phyloP scores from a whole-genome alignment of 2,329 filamentous ascomycete genomes.

The Cercospora nicotianae region DNA sequence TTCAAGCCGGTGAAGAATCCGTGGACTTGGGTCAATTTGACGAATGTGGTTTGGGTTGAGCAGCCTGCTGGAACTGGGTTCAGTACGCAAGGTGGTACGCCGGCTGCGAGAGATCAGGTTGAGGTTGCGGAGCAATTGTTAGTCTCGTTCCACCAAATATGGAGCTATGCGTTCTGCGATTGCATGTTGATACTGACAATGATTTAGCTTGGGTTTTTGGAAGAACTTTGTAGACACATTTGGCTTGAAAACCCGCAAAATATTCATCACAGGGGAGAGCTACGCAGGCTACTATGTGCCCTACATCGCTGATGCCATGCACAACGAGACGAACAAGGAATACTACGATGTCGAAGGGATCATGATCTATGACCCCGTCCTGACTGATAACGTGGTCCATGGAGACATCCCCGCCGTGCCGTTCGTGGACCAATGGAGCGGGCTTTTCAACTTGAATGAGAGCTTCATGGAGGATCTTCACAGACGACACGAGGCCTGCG shows the following conservation, averaged over 20 bases:
- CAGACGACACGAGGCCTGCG: slow-evolving; percentile 55
- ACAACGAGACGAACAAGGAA: slow-evolving; percentile 64
- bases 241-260: slow-evolving; percentile 51
- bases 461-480: slow-evolving; percentile 56
- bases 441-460: slow-evolving; percentile 65
- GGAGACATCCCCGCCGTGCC: slow-evolving; percentile 55
- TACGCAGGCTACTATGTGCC: slow-evolving; percentile 52
- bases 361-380: slow-evolving; percentile 70
- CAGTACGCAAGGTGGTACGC: slow-evolving; percentile 36
- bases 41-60: slow-evolving; percentile 49
- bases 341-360: slow-evolving; percentile 70
- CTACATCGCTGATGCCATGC: slow-evolving; percentile 71
- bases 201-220: slow-evolving; percentile 41
- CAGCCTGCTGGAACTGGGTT: slow-evolving; percentile 47
- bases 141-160: slow-evolving; percentile 31
- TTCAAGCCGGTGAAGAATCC: slow-evolving; percentile 48
- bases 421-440: slow-evolving; percentile 62
- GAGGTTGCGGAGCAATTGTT: slow-evolving; percentile 40
- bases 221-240: slow-evolving; percentile 54
- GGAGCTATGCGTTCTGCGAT: slow-evolving; percentile 2
- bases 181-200: slow-evolving; percentile 38
- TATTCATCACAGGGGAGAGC: slow-evolving; percentile 68
- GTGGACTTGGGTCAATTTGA: slow-evolving; percentile 54
- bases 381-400: slow-evolving; percentile 56
- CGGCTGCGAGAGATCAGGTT: slow-evolving; percentile 42